Base-by-base conservation (phyloP, 2,329 filamentous ascomycete species). In the Arachnopeziza araneosa region DNA sequence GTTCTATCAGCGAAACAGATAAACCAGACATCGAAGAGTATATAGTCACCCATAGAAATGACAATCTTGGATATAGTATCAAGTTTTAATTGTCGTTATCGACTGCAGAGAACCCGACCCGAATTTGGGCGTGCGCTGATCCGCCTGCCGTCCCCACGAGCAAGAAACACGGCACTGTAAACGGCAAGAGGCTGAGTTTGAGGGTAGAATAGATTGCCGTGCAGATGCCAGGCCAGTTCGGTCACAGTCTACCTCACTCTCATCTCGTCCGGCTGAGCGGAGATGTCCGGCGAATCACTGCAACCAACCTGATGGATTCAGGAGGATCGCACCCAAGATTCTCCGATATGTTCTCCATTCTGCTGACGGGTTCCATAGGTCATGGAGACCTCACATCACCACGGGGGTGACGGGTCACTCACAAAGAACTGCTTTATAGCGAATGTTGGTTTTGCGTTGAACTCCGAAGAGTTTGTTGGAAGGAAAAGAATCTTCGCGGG, bases 271-370 rank as follows among this genome's bases (percentile, higher is more conserved):
- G 36, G 36, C 12, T 44, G 36, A 44, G 36, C 36, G 36, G 36
- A 60, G 51, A 68, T 71, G 66, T 72, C 60, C 61, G 66, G 66
- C 64, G 63, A 69, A 71, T 71, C 70, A 69, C 67, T 72, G 70
- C 68, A 68, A 66, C 66, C 64, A 63, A 65, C 56, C 63, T 63
- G 66, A 72, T 67, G 44, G 63, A 48, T 57, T 24, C 63, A 64
- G 63, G 55, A 60, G 63, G 58, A 69, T 67, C 67, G 66, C 67
- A 72, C 70, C 70, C 70, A 72, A 68, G 69, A 71, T 66, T 63
- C 59, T 66, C 60, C 65, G 59, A 61, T 52, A 66, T 66, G 49
- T 60, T 71, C 68, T 70, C 67, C 70, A 63, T 68, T 68, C 68
- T 70, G 52, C 68, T 67, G 65, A 71, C 69, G 69, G 60, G 68